Conservation (phyloP, 2,329 filamentous ascomycete genomes). For the Beauveria sp. region DNA sequence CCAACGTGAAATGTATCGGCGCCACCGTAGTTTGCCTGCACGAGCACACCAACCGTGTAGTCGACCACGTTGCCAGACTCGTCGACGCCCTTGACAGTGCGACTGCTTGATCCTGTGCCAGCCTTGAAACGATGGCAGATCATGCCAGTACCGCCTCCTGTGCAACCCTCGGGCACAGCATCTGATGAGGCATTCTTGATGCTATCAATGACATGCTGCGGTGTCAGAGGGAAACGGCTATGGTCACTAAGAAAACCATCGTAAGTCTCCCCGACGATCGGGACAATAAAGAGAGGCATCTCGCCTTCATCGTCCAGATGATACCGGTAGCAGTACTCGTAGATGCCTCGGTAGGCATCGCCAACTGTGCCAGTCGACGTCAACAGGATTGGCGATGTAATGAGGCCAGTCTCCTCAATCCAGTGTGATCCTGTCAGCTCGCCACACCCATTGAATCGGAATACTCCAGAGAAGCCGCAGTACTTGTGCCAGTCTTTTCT, state of each 20-base stretch:
- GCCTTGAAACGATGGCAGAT: slow-evolving; percentile 59
- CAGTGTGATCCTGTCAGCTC: slow-evolving; percentile 55
- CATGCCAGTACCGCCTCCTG: slow-evolving; percentile 62
- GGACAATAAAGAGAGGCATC: slow-evolving; percentile 46
- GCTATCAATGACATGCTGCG: slow-evolving; percentile 45
- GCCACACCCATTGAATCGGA: slow-evolving; percentile 57
- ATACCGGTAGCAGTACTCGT: slow-evolving; percentile 44
- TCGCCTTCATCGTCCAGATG: slow-evolving; percentile 33
- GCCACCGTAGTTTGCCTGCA: slow-evolving; percentile 59
- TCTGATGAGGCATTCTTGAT: slow-evolving; percentile 43
- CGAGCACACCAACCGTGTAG: slow-evolving; percentile 54
- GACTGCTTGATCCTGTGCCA: slow-evolving; percentile 55
- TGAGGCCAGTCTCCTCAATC: slow-evolving; percentile 53
- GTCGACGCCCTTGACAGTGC: slow-evolving; percentile 42
- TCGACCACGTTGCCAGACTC: slow-evolving; percentile 23
- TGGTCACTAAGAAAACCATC: slow-evolving; percentile 56
- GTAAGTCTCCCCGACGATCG: slow-evolving; percentile 55
- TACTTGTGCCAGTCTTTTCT: slow-evolving; percentile 35
- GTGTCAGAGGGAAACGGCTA: slow-evolving; percentile 44
- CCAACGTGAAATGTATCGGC: slow-evolving; percentile 48
- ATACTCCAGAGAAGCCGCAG: slow-evolving; percentile 42
- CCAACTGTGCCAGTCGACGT: slow-evolving; percentile 53
- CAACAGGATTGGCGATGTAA: slow-evolving; percentile 52
- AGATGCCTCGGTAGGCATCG: slow-evolving; percentile 50
- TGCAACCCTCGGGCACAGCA: slow-evolving; percentile 52